Evolutionary conservation across 179 eudicot genomes (phyloP).

Genomic region (Kewa caespitosa): DNA sequence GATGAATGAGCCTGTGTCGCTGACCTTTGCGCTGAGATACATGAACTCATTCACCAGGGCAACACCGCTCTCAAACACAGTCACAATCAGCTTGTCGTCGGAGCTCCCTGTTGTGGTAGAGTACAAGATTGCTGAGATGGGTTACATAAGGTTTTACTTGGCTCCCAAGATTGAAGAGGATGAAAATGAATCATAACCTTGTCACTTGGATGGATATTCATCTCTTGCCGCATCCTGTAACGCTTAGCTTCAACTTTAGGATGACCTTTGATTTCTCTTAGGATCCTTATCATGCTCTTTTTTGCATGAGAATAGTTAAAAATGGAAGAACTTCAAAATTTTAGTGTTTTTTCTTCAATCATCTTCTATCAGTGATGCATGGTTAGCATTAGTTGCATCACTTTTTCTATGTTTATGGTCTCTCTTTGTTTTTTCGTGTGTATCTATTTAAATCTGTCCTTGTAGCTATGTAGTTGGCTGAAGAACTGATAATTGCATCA

Average conservation of each 20-base stretch:
- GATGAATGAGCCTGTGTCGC: slow-evolving; percentile 72
- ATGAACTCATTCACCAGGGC: slow-evolving; percentile 86
- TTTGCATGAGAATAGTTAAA: slow-evolving; percentile 14
- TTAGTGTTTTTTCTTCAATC: no score
- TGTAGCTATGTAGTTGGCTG: not conserved
- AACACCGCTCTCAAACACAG: slow-evolving; percentile 63
- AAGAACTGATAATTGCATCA: not conserved
- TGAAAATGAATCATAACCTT: slow-evolving; percentile 53
- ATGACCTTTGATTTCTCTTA: slow-evolving; percentile 8
- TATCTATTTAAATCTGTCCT: slow-evolving; percentile 3
- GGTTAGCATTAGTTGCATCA: slow-evolving; percentile 14
- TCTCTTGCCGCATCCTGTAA: not conserved
- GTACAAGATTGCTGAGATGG: slow-evolving; percentile 85
- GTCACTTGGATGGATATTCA: not conserved
- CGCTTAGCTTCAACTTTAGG: slow-evolving; percentile 10
- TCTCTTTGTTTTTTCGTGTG: not conserved
- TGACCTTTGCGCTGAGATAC: slow-evolving; percentile 74
- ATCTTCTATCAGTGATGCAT: not conserved
- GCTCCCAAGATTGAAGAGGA: slow-evolving; percentile 86
- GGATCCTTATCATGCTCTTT: slow-evolving; percentile 13
- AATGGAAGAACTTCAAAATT: not conserved
- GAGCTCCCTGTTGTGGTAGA: slow-evolving; percentile 74
- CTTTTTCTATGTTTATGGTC: not conserved
- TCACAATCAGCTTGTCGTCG: slow-evolving; percentile 68
- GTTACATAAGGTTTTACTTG: slow-evolving; percentile 69